A percentile compares a stretch with the other conserved stretches of the same genome.
phyloP scores from a whole-genome alignment of 345 rosid species.

The Populus davidiana region DNA sequence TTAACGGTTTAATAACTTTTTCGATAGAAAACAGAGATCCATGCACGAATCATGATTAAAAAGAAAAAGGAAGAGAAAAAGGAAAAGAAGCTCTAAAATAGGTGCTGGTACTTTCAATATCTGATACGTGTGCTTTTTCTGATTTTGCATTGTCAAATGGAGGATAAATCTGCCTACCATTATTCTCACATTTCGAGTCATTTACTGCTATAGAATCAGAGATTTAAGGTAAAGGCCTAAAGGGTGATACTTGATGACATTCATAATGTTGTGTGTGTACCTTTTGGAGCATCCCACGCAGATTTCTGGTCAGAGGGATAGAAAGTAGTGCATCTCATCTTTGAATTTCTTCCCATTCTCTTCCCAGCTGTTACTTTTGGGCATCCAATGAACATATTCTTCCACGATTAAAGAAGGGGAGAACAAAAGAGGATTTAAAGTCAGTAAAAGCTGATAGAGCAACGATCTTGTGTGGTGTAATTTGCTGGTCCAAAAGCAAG shows the following conservation, averaged over 20 bases:
- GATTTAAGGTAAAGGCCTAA: not conserved
- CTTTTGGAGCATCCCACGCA: conserved; percentile 22
- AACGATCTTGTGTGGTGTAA: not conserved
- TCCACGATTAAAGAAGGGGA: not conserved
- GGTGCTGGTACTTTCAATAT: too few relatives aligned
- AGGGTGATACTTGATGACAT: not conserved
- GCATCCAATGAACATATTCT: not conserved
- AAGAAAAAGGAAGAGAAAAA: too few relatives aligned
- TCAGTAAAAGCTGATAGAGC: not conserved
- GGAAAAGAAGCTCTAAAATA: too few relatives aligned
- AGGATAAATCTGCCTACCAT: not conserved
- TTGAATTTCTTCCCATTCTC: not conserved
- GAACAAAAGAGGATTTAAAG: not conserved
- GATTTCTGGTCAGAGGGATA: conserved; percentile 13
- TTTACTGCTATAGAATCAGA: not conserved
- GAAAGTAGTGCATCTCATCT: conserved; percentile 13
- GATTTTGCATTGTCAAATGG: too few relatives aligned
- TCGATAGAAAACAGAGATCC: not conserved
- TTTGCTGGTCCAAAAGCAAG: not conserved
- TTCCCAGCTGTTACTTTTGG: not conserved
- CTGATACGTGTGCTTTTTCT: too few relatives aligned
- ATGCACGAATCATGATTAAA: not conserved
- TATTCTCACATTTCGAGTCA: not conserved
- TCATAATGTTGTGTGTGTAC: not conserved
- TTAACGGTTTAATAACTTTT: too few relatives aligned